These are phyloP conservation scores for Cylindrodendrum hubeiense DNA, from an alignment of 2,329 filamentous ascomycete species.

Conservation along the genomic window DNA sequence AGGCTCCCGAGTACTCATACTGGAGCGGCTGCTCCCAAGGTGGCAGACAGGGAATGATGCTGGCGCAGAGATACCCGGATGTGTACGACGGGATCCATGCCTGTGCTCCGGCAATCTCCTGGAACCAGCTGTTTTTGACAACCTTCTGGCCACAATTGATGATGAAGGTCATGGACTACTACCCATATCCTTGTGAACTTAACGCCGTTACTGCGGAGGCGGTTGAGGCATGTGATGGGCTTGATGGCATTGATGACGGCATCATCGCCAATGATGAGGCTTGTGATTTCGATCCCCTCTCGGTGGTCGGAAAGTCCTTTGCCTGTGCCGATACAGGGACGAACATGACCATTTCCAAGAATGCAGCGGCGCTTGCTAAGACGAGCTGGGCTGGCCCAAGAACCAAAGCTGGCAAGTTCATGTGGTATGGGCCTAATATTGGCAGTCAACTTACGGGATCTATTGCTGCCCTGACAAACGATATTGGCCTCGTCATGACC, in stretches of 20 bases:
- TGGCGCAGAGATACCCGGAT: conserved; percentile 63
- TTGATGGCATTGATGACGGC: conserved; percentile 9
- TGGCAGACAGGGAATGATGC: conserved; percentile 66
- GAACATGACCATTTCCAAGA: conserved; percentile 6
- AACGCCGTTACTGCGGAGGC: not conserved
- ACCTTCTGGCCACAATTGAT: conserved; percentile 23
- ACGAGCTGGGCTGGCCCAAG: conserved; percentile 16
- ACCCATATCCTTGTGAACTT: conserved; percentile 24
- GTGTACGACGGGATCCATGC: conserved; percentile 67
- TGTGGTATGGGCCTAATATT: conserved; percentile 11
- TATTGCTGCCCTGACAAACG: not conserved
- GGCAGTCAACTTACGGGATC: conserved; percentile 10
- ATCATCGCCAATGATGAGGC: conserved; percentile 1
- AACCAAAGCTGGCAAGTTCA: not conserved
- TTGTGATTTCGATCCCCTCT: conserved; percentile 3
- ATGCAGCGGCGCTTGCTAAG: conserved; percentile 19
- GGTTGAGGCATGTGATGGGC: not conserved
- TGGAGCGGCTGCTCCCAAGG: conserved; percentile 67
- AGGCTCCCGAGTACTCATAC: conserved; percentile 57
- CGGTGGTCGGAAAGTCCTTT: conserved; percentile 4
- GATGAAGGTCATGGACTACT: conserved; percentile 22
- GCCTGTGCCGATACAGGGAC: conserved; percentile 6
- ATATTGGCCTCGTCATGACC: conserved; percentile 11
- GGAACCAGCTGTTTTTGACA: conserved; percentile 13
- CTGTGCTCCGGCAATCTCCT: conserved; percentile 55